Evolutionary conservation across 1,284 basidiomycete genomes (phyloP).

Genomic region (Boletus sp.): DNA sequence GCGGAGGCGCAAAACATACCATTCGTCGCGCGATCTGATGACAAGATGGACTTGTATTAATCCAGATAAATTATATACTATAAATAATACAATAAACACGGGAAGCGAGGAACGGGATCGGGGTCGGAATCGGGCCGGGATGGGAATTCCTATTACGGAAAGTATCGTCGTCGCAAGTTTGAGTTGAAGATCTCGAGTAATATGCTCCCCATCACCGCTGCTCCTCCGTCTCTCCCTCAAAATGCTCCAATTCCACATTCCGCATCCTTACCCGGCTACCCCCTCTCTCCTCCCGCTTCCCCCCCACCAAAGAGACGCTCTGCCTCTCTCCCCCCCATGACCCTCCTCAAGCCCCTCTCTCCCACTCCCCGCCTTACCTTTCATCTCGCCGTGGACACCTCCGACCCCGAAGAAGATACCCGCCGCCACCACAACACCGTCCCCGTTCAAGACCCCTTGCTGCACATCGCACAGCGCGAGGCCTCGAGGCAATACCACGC

Average conservation of each 20-base stretch:
- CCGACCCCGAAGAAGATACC: slow-evolving; percentile 24
- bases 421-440: background rate
- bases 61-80: background rate
- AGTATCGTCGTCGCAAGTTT: slow-evolving; percentile 4
- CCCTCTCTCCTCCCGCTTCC: background rate
- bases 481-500: slow-evolving; percentile 60
- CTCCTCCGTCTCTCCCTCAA: slow-evolving; percentile 41
- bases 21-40: slow-evolving; percentile 58
- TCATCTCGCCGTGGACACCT: slow-evolving; percentile 31
- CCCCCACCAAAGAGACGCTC: slow-evolving; percentile 4
- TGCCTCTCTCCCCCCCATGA: slow-evolving; percentile 36
- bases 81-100: background rate
- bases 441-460: background rate
- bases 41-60: slow-evolving; percentile 58
- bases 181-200: slow-evolving; percentile 8
- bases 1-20: slow-evolving; percentile 58
- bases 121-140: background rate
- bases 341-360: slow-evolving; percentile 21
- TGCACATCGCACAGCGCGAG: slow-evolving; percentile 32
- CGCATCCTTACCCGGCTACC: slow-evolving; percentile 37
- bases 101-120: background rate
- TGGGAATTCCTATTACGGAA: slow-evolving; percentile 5
- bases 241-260: slow-evolving; percentile 1
- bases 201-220: slow-evolving; percentile 42
- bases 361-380: slow-evolving; percentile 34